These are phyloP conservation scores for Seiridium unicorne DNA, from an alignment of 2,329 filamentous ascomycete genomes.

Conservation along the genomic window DNA sequence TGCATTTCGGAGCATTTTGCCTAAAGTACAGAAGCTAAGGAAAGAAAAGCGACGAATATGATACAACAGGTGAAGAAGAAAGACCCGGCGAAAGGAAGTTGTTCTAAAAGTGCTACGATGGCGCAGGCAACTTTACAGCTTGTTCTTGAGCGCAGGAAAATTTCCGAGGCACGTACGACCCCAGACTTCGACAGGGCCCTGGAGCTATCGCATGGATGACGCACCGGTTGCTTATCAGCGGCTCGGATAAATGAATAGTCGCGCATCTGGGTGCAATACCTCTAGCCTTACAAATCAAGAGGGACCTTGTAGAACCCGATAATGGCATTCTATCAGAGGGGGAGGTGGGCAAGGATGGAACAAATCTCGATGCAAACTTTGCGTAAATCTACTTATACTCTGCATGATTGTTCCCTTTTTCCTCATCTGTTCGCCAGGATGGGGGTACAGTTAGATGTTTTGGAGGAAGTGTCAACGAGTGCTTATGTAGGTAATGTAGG, in stretches of 20 bases:
- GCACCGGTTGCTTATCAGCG: conserved; percentile 4
- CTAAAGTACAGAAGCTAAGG: background rate
- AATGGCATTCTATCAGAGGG: too few species aligned
- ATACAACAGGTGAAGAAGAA: background rate
- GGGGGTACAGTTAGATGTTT: too few species aligned
- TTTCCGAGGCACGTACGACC: background rate
- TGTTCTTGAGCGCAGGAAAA: background rate
- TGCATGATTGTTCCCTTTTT: too few species aligned
- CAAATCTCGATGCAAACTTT: too few species aligned
- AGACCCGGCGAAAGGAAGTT: background rate
- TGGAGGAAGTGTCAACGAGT: too few species aligned
- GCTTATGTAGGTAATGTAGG: too few species aligned
- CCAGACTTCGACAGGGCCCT: background rate
- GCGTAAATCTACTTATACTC: too few species aligned
- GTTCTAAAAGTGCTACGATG: background rate
- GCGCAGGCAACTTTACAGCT: too few species aligned
- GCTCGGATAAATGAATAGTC: conserved; percentile 4
- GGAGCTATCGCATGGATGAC: conserved; percentile 3
- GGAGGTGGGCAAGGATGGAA: too few species aligned
- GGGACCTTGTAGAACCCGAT: too few species aligned
- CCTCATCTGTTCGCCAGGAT: too few species aligned
- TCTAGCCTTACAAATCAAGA: background rate
- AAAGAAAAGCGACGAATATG: background rate
- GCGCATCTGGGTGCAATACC: background rate
- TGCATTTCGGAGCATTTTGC: conserved; percentile 39